Conservation (phyloP, 1,139 yeast genomes). For the Candida buenavistaensis region DNA sequence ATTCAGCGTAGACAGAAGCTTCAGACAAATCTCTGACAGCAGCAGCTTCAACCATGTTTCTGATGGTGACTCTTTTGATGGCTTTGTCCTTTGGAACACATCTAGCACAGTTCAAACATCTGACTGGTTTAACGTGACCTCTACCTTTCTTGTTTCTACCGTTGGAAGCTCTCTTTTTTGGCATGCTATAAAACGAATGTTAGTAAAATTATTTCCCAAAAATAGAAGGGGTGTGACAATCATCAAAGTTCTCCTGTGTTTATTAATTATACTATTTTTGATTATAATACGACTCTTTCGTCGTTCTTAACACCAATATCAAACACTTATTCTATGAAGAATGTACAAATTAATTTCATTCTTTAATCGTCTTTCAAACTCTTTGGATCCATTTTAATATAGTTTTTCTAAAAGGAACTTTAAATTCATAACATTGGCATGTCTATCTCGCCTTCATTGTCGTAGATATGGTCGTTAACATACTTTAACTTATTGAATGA, state of each 20-base stretch:
- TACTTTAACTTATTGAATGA: conserved; percentile 11
- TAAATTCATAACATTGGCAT: too few species aligned
- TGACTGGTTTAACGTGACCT: conserved; percentile 99
- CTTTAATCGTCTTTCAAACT: too few species aligned
- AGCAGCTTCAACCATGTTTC: conserved; percentile 99
- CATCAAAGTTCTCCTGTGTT: too few species aligned
- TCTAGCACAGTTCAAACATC: conserved; percentile 99
- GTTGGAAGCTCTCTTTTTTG: conserved; percentile 99
- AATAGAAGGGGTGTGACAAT: too few species aligned
- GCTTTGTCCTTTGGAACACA: conserved; percentile 99
- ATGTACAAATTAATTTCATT: too few species aligned
- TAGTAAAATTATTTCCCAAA: conserved; percentile 18
- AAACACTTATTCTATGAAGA: too few species aligned
- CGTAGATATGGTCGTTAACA: conserved; percentile 8
- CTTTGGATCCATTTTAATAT: too few species aligned
- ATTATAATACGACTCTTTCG: too few species aligned
- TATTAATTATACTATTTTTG: too few species aligned
- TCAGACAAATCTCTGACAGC: conserved; percentile 99
- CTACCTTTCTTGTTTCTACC: conserved; percentile 99
- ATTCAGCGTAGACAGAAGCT: conserved; percentile 98
- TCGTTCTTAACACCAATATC: too few species aligned
- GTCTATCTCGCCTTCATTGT: not conserved
- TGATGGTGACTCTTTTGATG: conserved; percentile 99
- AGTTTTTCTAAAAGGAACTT: too few species aligned
- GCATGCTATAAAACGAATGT: conserved; percentile 56